Evolutionary conservation across 1,139 yeast species (phyloP).

Genomic region (Saccharomyces hybrid): DNA sequence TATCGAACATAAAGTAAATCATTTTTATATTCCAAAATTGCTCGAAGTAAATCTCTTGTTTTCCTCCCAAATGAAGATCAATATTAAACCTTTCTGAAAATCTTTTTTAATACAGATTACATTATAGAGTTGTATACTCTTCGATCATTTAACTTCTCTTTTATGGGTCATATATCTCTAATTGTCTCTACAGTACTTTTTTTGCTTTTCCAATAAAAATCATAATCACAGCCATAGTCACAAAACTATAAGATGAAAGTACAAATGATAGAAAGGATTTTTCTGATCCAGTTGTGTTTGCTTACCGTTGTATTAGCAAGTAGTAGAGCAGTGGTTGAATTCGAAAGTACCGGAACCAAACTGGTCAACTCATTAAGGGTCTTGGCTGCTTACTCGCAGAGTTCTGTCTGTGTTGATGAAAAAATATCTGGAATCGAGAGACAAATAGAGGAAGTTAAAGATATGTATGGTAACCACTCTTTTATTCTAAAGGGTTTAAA

Average conservation of each 20-base stretch:
- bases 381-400: neutral
- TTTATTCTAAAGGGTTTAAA: neutral
- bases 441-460: neutral
- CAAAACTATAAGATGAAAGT: neutral
- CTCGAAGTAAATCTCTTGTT: neutral
- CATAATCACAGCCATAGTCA: neutral
- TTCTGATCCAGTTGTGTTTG: neutral
- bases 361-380: neutral
- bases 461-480: neutral
- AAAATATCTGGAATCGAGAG: neutral
- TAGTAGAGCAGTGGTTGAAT: neutral
- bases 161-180: neutral
- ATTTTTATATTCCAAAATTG: neutral
- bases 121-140: neutral
- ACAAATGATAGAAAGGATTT: neutral
- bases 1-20: neutral
- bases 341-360: neutral
- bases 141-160: neutral
- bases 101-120: neutral
- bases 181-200: neutral
- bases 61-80: neutral
- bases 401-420: neutral
- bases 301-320: neutral
- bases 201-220: neutral
- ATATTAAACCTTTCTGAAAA: neutral